phyloP scores from a whole-genome alignment of 306 rosid species.

The Canavalia ensiformis region DNA sequence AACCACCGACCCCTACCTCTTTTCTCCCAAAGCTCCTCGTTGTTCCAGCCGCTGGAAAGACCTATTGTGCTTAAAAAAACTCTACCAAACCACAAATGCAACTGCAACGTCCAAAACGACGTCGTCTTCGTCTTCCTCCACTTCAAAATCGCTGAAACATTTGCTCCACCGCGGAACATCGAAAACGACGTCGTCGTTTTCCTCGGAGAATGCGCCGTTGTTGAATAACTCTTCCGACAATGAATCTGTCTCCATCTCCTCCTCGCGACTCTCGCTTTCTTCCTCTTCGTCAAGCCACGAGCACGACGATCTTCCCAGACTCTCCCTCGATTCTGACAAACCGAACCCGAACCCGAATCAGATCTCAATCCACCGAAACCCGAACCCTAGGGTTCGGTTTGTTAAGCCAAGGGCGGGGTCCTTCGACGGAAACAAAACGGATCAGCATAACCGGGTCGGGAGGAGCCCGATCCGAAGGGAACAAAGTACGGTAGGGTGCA shows the following conservation, averaged over 20 bases:
- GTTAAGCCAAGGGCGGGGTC: constrained; percentile 60
- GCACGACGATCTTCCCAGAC: constrained; percentile 86
- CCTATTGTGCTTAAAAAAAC: constrained; percentile 77
- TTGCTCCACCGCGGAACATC: constrained; percentile 67
- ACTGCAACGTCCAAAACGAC: constrained; percentile 44
- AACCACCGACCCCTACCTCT: constrained; percentile 66
- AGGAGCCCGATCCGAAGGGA: constrained; percentile 70
- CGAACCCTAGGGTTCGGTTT: constrained; percentile 56
- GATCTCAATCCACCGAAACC: constrained; percentile 13
- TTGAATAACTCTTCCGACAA: constrained; percentile 52
- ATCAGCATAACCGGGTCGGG: constrained; percentile 47
- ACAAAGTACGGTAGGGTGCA: constrained; percentile 52
- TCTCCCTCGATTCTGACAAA: constrained; percentile 78
- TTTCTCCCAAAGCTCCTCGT: constrained; percentile 98
- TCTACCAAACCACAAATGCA: constrained; percentile 54
- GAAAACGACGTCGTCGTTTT: constrained; percentile 55
- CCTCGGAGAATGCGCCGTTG: constrained; percentile 57
- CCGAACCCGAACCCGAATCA: constrained; percentile 43
- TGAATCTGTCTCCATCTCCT: constrained; percentile 81
- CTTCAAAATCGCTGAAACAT: constrained; percentile 66
- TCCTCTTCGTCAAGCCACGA: constrained; percentile 91
- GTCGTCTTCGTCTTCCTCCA: constrained; percentile 1
- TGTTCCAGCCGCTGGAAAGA: constrained; percentile 97
- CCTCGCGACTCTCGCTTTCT: constrained; percentile 88
- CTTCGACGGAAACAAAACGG: constrained; percentile 47